Evolutionary conservation across 176 grass and related monocot species (phyloP), one percentile per base, ranked within the genome.

Genomic region (Rhynchospora pubera): DNA sequence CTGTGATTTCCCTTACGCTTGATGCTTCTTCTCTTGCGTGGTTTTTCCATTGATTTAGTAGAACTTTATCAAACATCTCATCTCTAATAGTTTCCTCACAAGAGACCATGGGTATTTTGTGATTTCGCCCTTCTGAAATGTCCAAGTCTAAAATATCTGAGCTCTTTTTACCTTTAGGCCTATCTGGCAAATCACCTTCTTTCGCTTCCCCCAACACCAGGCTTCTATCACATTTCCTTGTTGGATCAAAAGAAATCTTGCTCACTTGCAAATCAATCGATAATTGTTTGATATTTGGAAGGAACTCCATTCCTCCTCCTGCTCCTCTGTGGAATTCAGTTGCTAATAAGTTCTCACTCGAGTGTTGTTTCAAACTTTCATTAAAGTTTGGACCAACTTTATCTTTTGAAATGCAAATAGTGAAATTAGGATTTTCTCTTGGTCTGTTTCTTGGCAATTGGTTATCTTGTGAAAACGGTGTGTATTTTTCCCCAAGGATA

Each of bases 221-320:
- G 42, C 48, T 69, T 32, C 18, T 47, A 53, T 53, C 21, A 9
- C 5, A 13, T 79, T 51, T 86, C n/a, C 73, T 82, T 52, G 45
- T 51, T 84, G 26, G 21, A 78, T 59, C 57, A 0, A 83, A 77
- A 4, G 28, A 79, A 70, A 79, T 34, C 28, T 69, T 62, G 51
- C 74, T 32, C 1, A 2, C 5, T 2, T 86, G 83, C 46, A 84
- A 58, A 80, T 78, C 26, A 12, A 89, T 86, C 19, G 77, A 52
- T 70, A 92, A 57, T 48, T 92, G 85, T 39, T 89, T 77, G 12
- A 77, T 62, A 34, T 57, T 86, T 16, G 88, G 88, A 55, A 86
- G 57, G 66, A 74, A 83, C 68, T 81, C 62, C 16, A 32, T 66
- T 83, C 60, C 87, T 34, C 78, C 90, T 32, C 87, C 68, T 0